These are phyloP conservation scores for Rhodocollybia butyracea DNA, from an alignment of 768 basidiomycete genomes.

Conservation along the genomic window DNA sequence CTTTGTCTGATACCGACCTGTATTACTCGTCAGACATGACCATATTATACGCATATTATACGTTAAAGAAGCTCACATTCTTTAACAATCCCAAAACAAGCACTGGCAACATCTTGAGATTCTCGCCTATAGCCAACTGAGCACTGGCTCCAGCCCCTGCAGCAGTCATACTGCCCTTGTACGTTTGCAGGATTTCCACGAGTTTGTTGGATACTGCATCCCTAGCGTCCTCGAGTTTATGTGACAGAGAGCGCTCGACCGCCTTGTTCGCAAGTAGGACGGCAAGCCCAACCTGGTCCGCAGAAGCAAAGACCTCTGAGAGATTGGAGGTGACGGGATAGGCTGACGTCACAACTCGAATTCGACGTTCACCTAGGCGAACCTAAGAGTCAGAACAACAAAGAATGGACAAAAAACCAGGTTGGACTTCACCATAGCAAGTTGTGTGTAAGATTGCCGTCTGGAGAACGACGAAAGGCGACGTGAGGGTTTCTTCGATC, in stretches of 20 bases:
- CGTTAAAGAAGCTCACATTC: slow-evolving; percentile 55
- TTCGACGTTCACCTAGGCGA: slow-evolving; percentile 69
- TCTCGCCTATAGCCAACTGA: slow-evolving; percentile 88
- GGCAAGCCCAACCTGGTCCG: slow-evolving; percentile 83
- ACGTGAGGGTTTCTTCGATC: slow-evolving; percentile 90
- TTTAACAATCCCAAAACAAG: slow-evolving; percentile 88
- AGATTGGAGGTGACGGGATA: slow-evolving; percentile 85
- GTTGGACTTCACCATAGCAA: slow-evolving; percentile 61
- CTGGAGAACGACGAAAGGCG: slow-evolving; percentile 91
- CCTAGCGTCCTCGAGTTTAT: slow-evolving; percentile 87
- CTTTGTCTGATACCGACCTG: slow-evolving; percentile 95
- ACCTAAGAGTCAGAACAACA: not conserved
- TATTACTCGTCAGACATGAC: slow-evolving; percentile 5
- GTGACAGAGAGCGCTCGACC: slow-evolving; percentile 81
- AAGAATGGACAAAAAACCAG: not conserved
- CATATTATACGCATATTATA: not conserved
- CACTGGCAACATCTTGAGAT: slow-evolving; percentile 92
- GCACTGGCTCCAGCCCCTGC: slow-evolving; percentile 92
- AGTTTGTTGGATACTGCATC: slow-evolving; percentile 83
- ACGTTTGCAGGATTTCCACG: slow-evolving; percentile 79
- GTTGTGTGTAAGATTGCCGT: slow-evolving; percentile 94
- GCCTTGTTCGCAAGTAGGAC: slow-evolving; percentile 90
- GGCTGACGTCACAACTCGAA: slow-evolving; percentile 86
- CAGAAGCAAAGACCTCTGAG: slow-evolving; percentile 87
- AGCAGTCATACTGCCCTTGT: slow-evolving; percentile 96